Evolutionary conservation across 176 grass and related monocot species (phyloP), one percentile per base, ranked within the genome.

Genomic region (Eleusine indica): DNA sequence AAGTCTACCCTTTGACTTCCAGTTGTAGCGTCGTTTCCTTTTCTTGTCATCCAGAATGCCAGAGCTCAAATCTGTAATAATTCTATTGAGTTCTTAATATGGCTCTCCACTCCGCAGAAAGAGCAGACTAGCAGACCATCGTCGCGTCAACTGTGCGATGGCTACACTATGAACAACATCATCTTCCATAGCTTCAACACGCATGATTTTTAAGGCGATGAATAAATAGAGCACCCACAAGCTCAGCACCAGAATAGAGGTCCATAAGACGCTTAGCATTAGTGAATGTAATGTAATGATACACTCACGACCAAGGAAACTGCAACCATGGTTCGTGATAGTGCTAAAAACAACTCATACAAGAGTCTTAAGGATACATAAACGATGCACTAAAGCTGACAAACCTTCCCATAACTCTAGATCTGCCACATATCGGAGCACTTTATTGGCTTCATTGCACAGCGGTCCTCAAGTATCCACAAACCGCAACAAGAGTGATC

Each of bases 301-400:
- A 86, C 80, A 71, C 7, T 71, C 66, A 58, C 54, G 71, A 54
- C 51, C 82, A 65, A 76, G 44, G 64, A 35, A 13, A 76, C 63
- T 73, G 39, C 68, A 70, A 54, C 29, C 25, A 56, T 53, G 63
- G 64, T 83, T 80, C 63, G 30, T 79, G 37, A 74, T 28, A 43
- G 17, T 70, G 69, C 42, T 77, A 19, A 19, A 19, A 80, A 64
- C 15, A 69, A 48, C 64, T 73, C 58, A 80, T 62, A 83, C 62
- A 76, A 1, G 6, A 57, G 37, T 35, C 64, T 54, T 80, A 68
- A 77, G 37, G 56, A 61, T 76, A 29, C 78, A 88, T 62, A 81
- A n/a, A 44, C 1, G 21, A 44, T 77, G 58, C 60, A 82, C 7
- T 14, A 60, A 73, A 62, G 44, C 73, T 65, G 44, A 56, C 12